These are phyloP conservation scores for Boletus pseudopeckii DNA, from an alignment of 768 basidiomycete genomes.

Conservation along the genomic window DNA sequence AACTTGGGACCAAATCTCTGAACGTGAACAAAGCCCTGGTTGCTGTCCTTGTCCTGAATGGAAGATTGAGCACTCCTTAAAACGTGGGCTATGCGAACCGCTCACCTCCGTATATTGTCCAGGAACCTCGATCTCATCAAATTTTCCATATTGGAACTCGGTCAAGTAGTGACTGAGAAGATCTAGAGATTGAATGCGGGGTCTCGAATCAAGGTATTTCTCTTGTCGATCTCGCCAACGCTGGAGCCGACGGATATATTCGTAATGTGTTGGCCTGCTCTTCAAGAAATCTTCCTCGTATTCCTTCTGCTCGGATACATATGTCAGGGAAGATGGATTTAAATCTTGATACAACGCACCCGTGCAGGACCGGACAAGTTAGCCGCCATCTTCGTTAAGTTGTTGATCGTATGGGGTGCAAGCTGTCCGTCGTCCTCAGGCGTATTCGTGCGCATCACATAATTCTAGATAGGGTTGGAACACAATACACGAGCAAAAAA, in stretches of 20 bases:
- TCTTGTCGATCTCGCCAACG: slow-evolving; percentile 93
- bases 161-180: slow-evolving; percentile 87
- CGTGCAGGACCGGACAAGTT: slow-evolving; percentile 57
- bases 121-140: slow-evolving; percentile 97
- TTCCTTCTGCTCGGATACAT: slow-evolving; percentile 53
- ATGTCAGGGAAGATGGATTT: neutral
- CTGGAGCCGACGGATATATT: slow-evolving; percentile 88
- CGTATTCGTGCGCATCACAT: slow-evolving; percentile 60
- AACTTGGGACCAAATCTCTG: slow-evolving; percentile 87
- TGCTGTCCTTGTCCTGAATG: slow-evolving; percentile 86
- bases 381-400: slow-evolving; percentile 55
- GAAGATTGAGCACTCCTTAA: slow-evolving; percentile 2
- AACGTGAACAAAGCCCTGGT: slow-evolving; percentile 86
- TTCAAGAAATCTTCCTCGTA: slow-evolving; percentile 90
- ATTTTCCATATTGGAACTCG: slow-evolving; percentile 96
- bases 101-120: slow-evolving; percentile 95
- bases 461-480: slow-evolving; percentile 45
- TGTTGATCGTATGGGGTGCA: slow-evolving; percentile 49
- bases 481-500: neutral
- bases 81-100: neutral
- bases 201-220: slow-evolving; percentile 73
- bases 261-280: slow-evolving; percentile 73
- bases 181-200: slow-evolving; percentile 82
- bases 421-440: slow-evolving; percentile 69
- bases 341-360: slow-evolving; percentile 37